phyloP scores from a whole-genome alignment of 1,139 yeast genomes.

The Candida neerlandica region DNA sequence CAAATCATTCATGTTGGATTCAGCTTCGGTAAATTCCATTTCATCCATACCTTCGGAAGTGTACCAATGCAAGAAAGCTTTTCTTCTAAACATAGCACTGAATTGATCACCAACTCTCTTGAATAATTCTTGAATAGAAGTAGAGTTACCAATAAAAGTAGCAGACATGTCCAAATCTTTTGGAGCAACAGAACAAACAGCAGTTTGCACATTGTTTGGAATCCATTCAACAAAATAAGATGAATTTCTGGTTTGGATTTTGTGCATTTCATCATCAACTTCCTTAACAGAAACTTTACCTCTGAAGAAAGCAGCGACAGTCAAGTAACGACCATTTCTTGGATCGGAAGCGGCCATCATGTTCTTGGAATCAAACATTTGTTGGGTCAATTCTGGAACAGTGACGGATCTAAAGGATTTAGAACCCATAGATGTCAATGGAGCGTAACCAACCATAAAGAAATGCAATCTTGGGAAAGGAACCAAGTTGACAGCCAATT shows the following conservation, averaged over 20 bases:
- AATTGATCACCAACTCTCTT: constrained; percentile 89
- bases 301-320: constrained; percentile 94
- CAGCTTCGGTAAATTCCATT: constrained; percentile 90
- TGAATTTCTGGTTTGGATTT: constrained; percentile 79
- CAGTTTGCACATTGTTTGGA: constrained; percentile 94
- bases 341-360: constrained; percentile 98
- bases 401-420: constrained; percentile 81
- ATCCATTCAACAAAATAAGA: constrained; percentile 93
- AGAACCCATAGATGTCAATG: constrained; percentile 77
- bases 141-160: constrained; percentile 88
- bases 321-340: constrained; percentile 83
- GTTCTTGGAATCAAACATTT: constrained; percentile 86
- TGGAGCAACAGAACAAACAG: constrained; percentile 90
- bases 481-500: constrained; percentile 88
- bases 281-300: constrained; percentile 91
- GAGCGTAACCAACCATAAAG: constrained; percentile 94
- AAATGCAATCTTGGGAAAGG: constrained; percentile 95
- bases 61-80: constrained; percentile 96
- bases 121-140: constrained; percentile 88
- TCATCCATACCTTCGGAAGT: constrained; percentile 96
- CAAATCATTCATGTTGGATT: constrained; percentile 78
- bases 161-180: constrained; percentile 86
- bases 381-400: constrained; percentile 91
- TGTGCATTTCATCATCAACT: constrained; percentile 91
- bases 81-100: constrained; percentile 89